Percentiles rank a stretch among this genome's conserved stretches.
phyloP scores from a whole-genome alignment of 2,329 filamentous ascomycete genomes.

The Zymoseptoria pseudotritici region DNA sequence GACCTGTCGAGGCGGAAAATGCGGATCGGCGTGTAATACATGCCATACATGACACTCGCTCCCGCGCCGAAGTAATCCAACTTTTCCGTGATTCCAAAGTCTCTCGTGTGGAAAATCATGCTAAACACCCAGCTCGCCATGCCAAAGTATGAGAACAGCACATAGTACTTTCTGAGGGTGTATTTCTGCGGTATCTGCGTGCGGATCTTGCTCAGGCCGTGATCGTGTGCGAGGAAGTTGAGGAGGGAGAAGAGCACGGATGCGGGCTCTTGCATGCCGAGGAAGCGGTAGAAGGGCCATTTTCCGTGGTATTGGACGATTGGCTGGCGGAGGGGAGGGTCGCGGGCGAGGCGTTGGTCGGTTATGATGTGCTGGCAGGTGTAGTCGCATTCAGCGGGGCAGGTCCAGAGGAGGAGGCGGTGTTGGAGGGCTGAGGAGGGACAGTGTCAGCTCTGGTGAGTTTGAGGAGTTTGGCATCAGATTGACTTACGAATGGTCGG shows the following conservation, averaged over 20 bases:
- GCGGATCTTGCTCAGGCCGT: conserved; percentile 65
- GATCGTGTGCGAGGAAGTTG: conserved; percentile 79
- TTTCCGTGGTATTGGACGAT: conserved; percentile 95
- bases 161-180: conserved; percentile 71
- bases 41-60: conserved; percentile 78
- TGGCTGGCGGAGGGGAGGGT: conserved; percentile 56
- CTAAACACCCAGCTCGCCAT: conserved; percentile 80
- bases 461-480: too few relatives aligned
- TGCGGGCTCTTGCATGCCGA: conserved; percentile 92
- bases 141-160: conserved; percentile 71
- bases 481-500: conserved; percentile 61
- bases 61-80: conserved; percentile 94
- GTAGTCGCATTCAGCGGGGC: conserved; percentile 92
- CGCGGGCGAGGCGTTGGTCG: conserved; percentile 56
- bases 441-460: not conserved
- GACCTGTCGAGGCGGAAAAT: conserved; percentile 71
- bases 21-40: conserved; percentile 77
- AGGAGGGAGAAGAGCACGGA: conserved; percentile 87
- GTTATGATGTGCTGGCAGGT: conserved; percentile 93
- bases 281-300: conserved; percentile 88
- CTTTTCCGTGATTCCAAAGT: conserved; percentile 81
- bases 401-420: conserved; percentile 85
- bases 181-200: conserved; percentile 65
- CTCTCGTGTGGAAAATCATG: conserved; percentile 85
- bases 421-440: conserved; percentile 65